A percentile compares a stretch with the other conserved stretches of the same genome.
Conservation (phyloP, 805 yeast species). For the Ogataea paradorogensis region DNA sequence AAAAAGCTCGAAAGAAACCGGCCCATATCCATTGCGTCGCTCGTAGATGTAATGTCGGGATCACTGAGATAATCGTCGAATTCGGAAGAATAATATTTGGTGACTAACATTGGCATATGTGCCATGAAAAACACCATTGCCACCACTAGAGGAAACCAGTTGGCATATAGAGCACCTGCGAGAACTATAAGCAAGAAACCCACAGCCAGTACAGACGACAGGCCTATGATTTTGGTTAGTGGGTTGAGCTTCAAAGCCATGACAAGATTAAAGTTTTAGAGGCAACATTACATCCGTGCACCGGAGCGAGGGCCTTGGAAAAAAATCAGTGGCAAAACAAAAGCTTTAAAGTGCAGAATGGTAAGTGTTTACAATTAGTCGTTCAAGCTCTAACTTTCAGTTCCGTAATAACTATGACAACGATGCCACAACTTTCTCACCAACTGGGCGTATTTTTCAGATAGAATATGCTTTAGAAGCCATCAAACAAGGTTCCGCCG, state of each 20-base stretch:
- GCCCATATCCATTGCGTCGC: conserved; percentile 68
- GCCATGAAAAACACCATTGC: conserved; percentile 61
- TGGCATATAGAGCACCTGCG: conserved; percentile 83
- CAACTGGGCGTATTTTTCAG: conserved; percentile 89
- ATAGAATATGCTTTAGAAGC: conserved; percentile 91
- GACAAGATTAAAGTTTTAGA: background rate
- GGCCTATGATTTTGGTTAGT: conserved; percentile 70
- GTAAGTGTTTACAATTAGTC: conserved; percentile 4
- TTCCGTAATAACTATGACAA: conserved; percentile 98
- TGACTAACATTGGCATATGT: conserved; percentile 66
- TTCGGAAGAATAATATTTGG: conserved; percentile 41
- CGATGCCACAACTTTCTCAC: conserved; percentile 96
- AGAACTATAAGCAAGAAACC: conserved; percentile 87
- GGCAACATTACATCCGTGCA: conserved; percentile 5
- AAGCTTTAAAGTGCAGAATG: conserved; percentile 5
- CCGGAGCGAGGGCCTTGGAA: conserved; percentile 1
- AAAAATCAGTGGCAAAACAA: conserved; percentile 18
- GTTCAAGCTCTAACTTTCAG: conserved; percentile 34
- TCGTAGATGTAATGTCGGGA: conserved; percentile 33
- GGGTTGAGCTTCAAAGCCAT: conserved; percentile 47
- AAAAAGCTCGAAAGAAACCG: conserved; percentile 75
- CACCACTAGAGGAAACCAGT: conserved; percentile 86
- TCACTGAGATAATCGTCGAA: conserved; percentile 65
- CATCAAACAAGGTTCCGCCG: conserved; percentile 96
- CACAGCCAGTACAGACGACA: conserved; percentile 75